Conservation (phyloP, 148 eudicot genomes). For the Arctostaphylos glauca region DNA sequence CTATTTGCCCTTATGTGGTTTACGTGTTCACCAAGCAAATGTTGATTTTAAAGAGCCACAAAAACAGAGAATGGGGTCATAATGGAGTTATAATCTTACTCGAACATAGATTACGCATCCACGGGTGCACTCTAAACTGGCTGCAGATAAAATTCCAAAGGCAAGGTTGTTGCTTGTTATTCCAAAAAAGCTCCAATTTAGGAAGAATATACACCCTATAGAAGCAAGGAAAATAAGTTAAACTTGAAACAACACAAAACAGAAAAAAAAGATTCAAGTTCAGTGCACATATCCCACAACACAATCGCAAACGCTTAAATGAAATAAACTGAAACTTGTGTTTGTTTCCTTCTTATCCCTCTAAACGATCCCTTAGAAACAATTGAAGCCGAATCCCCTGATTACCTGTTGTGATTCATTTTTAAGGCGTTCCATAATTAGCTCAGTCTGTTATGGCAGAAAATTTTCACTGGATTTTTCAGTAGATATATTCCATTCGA, state of each 20-base stretch:
- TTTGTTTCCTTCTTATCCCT: neutral
- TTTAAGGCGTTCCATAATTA: neutral
- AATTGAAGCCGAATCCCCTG: no score
- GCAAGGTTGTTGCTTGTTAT: neutral
- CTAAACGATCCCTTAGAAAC: neutral
- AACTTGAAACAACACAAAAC: neutral
- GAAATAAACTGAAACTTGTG: neutral
- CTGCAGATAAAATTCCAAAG: conserved; percentile 23
- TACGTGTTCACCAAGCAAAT: neutral
- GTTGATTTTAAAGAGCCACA: neutral
- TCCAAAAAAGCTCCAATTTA: conserved; percentile 10
- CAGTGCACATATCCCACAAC: neutral
- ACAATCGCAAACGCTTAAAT: neutral
- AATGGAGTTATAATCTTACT: conserved; percentile 24
- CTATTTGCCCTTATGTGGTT: neutral
- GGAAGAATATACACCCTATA: neutral
- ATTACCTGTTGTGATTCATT: neutral
- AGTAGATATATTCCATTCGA: no score
- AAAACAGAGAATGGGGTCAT: neutral
- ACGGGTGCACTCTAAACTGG: conserved; percentile 14
- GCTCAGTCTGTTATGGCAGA: neutral
- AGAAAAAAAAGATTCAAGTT: neutral
- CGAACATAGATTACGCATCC: conserved; percentile 47
- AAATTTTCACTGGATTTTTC: neutral
- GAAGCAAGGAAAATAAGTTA: neutral